A percentile compares a stretch with the other conserved stretches of the same genome.
phyloP scores from a whole-genome alignment of 495 filamentous ascomycete genomes.

The Aspergillus sclerotiicarbonarius region DNA sequence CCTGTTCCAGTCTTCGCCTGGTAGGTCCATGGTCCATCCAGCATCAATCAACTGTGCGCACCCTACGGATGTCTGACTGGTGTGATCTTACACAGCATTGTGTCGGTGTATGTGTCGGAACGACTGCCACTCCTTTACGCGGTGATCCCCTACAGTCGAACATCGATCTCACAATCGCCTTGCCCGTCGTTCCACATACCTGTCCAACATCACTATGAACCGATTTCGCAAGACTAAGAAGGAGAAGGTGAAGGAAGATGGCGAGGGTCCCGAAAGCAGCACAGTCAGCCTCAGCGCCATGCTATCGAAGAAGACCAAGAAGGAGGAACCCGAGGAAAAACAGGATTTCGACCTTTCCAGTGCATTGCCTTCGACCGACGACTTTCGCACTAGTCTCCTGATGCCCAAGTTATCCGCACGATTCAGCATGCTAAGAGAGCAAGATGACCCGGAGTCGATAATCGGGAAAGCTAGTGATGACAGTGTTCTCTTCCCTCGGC shows the following conservation, averaged over 20 bases:
- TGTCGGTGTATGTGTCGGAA: slow-evolving; percentile 4
- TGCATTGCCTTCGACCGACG: slow-evolving; percentile 76
- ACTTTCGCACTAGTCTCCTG: slow-evolving; percentile 94
- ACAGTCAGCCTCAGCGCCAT: slow-evolving; percentile 14
- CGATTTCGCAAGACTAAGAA: slow-evolving; percentile 71
- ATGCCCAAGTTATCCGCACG: slow-evolving; percentile 94
- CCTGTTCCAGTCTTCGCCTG: not conserved
- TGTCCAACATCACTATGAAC: slow-evolving; percentile 55
- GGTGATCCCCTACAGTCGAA: not conserved
- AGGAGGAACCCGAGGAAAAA: slow-evolving; percentile 56
- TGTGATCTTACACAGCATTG: slow-evolving; percentile 12
- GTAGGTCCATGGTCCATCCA: slow-evolving; percentile 1
- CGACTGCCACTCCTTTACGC: slow-evolving; percentile 1
- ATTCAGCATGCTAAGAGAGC: slow-evolving; percentile 94
- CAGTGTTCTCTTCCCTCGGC: slow-evolving; percentile 81
- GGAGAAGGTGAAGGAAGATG: slow-evolving; percentile 54
- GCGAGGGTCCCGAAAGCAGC: slow-evolving; percentile 38
- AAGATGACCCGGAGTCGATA: slow-evolving; percentile 83
- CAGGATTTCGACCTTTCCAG: slow-evolving; percentile 67
- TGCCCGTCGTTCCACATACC: not conserved
- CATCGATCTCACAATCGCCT: not conserved
- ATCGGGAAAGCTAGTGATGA: slow-evolving; percentile 94
- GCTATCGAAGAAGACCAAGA: slow-evolving; percentile 31
- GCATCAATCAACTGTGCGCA: not conserved
- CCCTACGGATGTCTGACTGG: slow-evolving; percentile 12